Conservation (phyloP, 2,329 filamentous ascomycete species). For the Pezicula radicicola region DNA sequence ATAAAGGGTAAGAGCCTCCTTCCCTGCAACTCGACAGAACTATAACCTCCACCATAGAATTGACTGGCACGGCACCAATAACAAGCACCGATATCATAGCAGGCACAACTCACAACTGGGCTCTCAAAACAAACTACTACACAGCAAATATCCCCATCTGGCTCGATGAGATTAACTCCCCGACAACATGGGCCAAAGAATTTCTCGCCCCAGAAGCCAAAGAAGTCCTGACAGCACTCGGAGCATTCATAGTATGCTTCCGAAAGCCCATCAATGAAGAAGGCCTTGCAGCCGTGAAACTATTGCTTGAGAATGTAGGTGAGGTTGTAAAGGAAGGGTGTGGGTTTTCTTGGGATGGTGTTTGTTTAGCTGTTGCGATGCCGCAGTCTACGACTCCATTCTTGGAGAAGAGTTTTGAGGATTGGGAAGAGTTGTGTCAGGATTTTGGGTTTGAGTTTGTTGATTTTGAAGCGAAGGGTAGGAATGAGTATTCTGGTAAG, state of each 20-base stretch:
- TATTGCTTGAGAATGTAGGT: constrained; percentile 49
- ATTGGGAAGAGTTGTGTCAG: constrained; percentile 60
- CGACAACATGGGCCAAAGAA: constrained; percentile 46
- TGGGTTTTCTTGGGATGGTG: constrained; percentile 63
- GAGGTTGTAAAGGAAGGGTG: constrained; percentile 54
- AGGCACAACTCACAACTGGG: constrained; percentile 55
- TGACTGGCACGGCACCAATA: constrained; percentile 43
- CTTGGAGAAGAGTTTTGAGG: constrained; percentile 39
- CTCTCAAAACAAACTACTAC: constrained; percentile 60
- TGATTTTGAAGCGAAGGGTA: constrained; percentile 42
- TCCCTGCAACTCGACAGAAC: background rate
- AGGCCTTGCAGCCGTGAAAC: constrained; percentile 23
- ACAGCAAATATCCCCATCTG: constrained; percentile 58
- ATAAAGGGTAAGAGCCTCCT: constrained; percentile 46
- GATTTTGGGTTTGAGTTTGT: constrained; percentile 62
- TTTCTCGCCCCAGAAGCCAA: constrained; percentile 59
- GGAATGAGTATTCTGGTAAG: constrained; percentile 59
- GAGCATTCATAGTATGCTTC: constrained; percentile 56
- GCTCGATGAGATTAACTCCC: constrained; percentile 55
- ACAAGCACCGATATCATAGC: constrained; percentile 39
- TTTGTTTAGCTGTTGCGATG: constrained; percentile 57
- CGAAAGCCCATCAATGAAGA: constrained; percentile 32
- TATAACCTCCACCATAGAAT: constrained; percentile 35
- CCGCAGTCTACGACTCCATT: constrained; percentile 23
- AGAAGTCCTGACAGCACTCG: constrained; percentile 60